These are phyloP conservation scores for Thielaviopsis euricoi DNA, from an alignment of 2,329 filamentous ascomycete species.

Conservation along the genomic window DNA sequence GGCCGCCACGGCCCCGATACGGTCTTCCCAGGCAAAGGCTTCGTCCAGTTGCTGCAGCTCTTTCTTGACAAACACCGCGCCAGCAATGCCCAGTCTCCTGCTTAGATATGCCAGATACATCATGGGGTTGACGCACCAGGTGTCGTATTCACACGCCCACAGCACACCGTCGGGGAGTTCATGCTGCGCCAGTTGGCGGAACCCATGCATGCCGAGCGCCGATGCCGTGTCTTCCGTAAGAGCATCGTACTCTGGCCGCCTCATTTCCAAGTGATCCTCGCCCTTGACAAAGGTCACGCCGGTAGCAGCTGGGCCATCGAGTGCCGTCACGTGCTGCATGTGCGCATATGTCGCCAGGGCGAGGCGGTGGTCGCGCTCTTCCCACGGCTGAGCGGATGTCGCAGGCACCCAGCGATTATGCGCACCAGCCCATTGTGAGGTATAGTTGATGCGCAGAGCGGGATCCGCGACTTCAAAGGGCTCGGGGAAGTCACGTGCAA, in stretches of 20 bases:
- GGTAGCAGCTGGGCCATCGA: constrained; percentile 19
- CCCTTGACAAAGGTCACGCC: constrained; percentile 33
- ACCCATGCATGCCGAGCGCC: constrained; percentile 21
- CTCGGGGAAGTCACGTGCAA: constrained; percentile 30
- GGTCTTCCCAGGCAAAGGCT: constrained; percentile 20
- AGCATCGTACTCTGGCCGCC: constrained; percentile 21
- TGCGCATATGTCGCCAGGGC: constrained; percentile 25
- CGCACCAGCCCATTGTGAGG: constrained; percentile 41
- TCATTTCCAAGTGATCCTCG: constrained; percentile 33
- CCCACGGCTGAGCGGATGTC: constrained; percentile 15
- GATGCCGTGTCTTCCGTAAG: constrained; percentile 20
- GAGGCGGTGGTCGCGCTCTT: constrained; percentile 26
- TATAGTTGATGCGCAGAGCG: constrained; percentile 29
- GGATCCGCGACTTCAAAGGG: constrained; percentile 29
- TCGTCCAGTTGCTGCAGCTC: constrained; percentile 23
- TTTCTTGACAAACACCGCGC: constrained; percentile 20
- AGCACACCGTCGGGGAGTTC: constrained; percentile 27
- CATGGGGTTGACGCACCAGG: constrained; percentile 38
- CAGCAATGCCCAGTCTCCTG: constrained; percentile 16
- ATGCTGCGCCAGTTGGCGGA: constrained; percentile 19
- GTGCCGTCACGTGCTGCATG: constrained; percentile 21
- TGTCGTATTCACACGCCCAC: constrained; percentile 35
- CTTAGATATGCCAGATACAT: constrained; percentile 34
- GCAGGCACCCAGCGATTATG: constrained; percentile 35
- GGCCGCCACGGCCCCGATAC: constrained; percentile 15